Evolutionary conservation across 176 grass and related monocot genomes (phyloP), one percentile per base, ranked within the genome.

Genomic region (Poa pratensis): DNA sequence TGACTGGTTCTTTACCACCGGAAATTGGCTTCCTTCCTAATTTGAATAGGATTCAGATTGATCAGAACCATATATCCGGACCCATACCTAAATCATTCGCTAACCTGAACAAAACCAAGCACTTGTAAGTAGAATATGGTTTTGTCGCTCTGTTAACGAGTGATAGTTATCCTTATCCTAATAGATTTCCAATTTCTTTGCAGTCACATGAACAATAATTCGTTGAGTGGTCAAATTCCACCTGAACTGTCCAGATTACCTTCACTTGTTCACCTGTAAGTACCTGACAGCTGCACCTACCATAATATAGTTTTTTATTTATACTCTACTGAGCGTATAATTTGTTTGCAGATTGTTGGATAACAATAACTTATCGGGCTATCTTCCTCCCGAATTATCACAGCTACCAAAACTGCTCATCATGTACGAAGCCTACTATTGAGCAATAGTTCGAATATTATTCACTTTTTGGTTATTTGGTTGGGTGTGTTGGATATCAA

Each of bases 121-220:
- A 98, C 87, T 98, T 98, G 95, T 98, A 75, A 95, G 95, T 98
- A 82, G 16, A 20, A 66, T 85, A 71, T 70, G 32, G 15, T 86
- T 78, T 48, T 81, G 20, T 75, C 28, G 70, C 75, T 54, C 52
- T 82, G 43, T 72, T 75, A 83, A 51, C 4, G 23, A 80, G 34
- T 62, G 45, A 86, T 76, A 70, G 32, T 72, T 61, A 69, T 80
- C 45, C 32, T 77, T 85, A 84, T 10, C 16, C 54, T 90, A 78
- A 82, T 30, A 77, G 8, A 0, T 75, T 83, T 74, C 48, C 59
- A 73, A 60, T 70, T 81, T 86, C 88, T 28, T 23, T 80, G 28
- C 89, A 98, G 95, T 85, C 95, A 98, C 80, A 98, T 98, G 95
- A 98, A 98, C 90, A 98, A 98, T 75, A 98, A 98, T 70, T 98